Base-by-base conservation (phyloP, 2,329 filamentous ascomycete genomes). In the Lecanoromycetidae sp. region DNA sequence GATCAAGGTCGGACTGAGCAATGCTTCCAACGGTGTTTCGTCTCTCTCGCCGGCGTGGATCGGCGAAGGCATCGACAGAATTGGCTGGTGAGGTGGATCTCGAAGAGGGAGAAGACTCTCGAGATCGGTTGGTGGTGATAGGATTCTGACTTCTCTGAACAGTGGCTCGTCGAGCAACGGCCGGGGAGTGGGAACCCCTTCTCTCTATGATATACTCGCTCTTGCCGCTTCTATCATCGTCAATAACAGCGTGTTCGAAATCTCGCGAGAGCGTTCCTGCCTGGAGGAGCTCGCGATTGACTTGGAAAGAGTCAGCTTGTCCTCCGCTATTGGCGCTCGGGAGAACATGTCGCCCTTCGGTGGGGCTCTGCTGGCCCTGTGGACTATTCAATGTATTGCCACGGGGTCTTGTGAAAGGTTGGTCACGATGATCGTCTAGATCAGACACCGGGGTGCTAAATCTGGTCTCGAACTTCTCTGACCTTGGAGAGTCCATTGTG, bases 31-130 rank as follows among this genome's bases (percentile, higher is more conserved):
- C 61, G 3, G 80, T 83, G 41, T 77, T 75, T 39, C 78, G 74
- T 35, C 88, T 83, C 60, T 90, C 85, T 50, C 88, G 82, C 50
- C 87, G 84, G 42, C 87, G 82, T 46, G 86, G 85, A 58, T 91
- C 85, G 15, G 91, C 91, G 64, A 98, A 98, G 3, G 91, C 91
- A 63, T 96, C 94, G 43, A 98, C 87, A 0, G 91, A 98, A 64
- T 95, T 98, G 6, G 91, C 91, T 9, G 90, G 90, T 5, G 91
- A 96, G 2, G 77, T 70, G 1, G 85, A 87, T 46, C 86, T 76
- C 39, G 76, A 77, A 19, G 74, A 74, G 3, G 56, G 44, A 56
- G 63, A 50, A 54, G 59, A 34, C 59, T 57, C 42, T 69, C 67
- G 49, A 62, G 65, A 48, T 63, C 61, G 33, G 57, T 61, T 27